Base-by-base conservation (phyloP, 352 stramenopile species). In the Globisporangium paroecandrum region DNA sequence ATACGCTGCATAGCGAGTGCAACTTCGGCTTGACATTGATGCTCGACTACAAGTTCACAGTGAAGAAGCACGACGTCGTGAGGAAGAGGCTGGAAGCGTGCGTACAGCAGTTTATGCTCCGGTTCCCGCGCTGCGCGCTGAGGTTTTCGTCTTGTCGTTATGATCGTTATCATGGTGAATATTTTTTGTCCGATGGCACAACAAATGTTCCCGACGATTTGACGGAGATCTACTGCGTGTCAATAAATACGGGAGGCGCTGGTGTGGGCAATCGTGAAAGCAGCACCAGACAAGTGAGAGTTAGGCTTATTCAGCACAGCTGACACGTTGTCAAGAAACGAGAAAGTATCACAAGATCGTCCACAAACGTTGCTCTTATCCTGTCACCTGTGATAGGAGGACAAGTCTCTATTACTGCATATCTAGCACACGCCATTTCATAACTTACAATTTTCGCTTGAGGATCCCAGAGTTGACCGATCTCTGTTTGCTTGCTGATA, bases 361-460 rank as follows among this genome's bases (percentile, higher is more conserved):
- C 6, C 6, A 38, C 13, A 38, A 15, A 4, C 10, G 24, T 58
- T 58, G 27, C 13, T 38, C 6, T 38, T 18, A n/a, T 38, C 22
- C 53, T 27, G n/a, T 38, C 53, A 22, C 25, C 6, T 58, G 15
- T 15, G 25, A 58, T 38, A 27, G 13, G 25, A 58, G 53, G n/a
- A 20, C 6, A 58, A 38, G 27, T 38, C 32, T 58, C 53, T 58
- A 58, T 58, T 58, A 38, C 15, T 38, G 53, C 20, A 58, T 38
- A 24, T n/a, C 29, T 32, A 58, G 15, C 53, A 58, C 53, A 58
- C 25, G 41, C 41, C 53, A 58, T 58, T 58, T 58, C 25, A 58
- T 58, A 58, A 58, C 53, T 58, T 58, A 58, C 53, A 58, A 15
- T 1, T 29, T 38, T 58, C 25, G 53, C 53, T 58, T n/a, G 53